Percentiles rank a stretch among this genome's conserved stretches.
Conservation (phyloP, 73 alveolate genomes). For the Tetrahymena borealis region DNA sequence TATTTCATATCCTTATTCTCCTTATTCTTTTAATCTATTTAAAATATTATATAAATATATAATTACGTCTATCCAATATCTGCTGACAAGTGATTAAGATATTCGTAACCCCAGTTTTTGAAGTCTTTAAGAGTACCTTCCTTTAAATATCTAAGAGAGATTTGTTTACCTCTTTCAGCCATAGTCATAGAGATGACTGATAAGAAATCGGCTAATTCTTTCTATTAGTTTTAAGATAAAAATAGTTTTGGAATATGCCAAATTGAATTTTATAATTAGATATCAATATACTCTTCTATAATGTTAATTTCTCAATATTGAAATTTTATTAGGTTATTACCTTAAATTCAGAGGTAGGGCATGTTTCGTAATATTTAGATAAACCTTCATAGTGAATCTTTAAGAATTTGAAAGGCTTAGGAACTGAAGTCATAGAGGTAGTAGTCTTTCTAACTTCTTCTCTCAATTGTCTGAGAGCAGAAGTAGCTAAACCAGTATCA, state of each 20-base stretch:
- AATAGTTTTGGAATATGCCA: slow-evolving; percentile 10
- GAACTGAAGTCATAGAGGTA: slow-evolving; percentile 95
- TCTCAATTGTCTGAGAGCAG: slow-evolving; percentile 41
- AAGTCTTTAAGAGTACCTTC: slow-evolving; percentile 75
- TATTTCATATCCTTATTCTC: neutral
- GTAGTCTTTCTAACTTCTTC: slow-evolving; percentile 86
- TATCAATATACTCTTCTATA: neutral
- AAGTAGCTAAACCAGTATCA: neutral
- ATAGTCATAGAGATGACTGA: slow-evolving; percentile 84
- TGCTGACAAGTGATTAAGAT: slow-evolving; percentile 75
- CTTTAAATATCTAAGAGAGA: slow-evolving; percentile 62
- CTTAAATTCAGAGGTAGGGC: slow-evolving; percentile 57
- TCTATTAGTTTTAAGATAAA: slow-evolving; percentile 2
- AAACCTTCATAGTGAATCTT: slow-evolving; percentile 63
- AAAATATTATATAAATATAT: too few relatives aligned
- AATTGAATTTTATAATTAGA: neutral
- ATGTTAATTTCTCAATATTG: neutral
- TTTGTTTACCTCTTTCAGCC: slow-evolving; percentile 67
- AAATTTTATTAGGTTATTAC: slow-evolving; percentile 17
- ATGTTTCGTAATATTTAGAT: slow-evolving; percentile 48
- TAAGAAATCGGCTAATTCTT: slow-evolving; percentile 72
- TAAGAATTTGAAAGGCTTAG: slow-evolving; percentile 90
- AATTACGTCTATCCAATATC: slow-evolving; percentile 61
- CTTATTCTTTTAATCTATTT: too few relatives aligned
- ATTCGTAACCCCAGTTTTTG: slow-evolving; percentile 94